phyloP scores from a whole-genome alignment of 257 asterid species.

The Solanum acaule region DNA sequence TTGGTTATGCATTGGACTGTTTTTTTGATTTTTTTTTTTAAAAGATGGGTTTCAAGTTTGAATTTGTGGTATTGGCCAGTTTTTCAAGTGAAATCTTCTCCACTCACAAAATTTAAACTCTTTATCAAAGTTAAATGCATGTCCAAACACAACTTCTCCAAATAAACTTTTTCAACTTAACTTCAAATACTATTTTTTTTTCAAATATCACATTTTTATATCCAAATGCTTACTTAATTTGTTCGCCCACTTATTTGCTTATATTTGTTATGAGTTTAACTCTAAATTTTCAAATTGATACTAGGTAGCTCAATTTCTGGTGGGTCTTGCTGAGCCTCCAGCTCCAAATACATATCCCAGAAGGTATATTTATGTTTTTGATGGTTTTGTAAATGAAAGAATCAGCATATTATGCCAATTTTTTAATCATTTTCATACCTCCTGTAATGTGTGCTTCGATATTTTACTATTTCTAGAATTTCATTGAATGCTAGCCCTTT shows the following conservation, averaged over 20 bases:
- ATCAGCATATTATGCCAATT: not conserved
- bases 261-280: conserved; percentile 1
- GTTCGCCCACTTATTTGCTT: conserved; percentile 8
- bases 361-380: conserved; percentile 29
- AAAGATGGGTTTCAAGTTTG: not conserved
- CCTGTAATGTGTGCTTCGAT: not conserved
- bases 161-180: not conserved
- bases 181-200: not conserved
- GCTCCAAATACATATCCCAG: conserved; percentile 67
- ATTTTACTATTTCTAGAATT: not conserved
- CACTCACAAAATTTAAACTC: not conserved
- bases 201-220: not conserved
- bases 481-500: not conserved
- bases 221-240: not conserved
- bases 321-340: conserved; percentile 85
- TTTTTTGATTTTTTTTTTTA: not conserved
- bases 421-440: not conserved
- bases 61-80: not conserved
- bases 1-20: not conserved
- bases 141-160: not conserved
- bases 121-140: not conserved
- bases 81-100: not conserved
- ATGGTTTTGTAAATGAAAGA: not conserved
- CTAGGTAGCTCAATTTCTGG: conserved; percentile 88
- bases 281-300: not conserved